Percentiles rank a stretch among this genome's conserved stretches.
phyloP scores from a whole-genome alignment of 2,329 filamentous ascomycete species.

The Venturia effusa region DNA sequence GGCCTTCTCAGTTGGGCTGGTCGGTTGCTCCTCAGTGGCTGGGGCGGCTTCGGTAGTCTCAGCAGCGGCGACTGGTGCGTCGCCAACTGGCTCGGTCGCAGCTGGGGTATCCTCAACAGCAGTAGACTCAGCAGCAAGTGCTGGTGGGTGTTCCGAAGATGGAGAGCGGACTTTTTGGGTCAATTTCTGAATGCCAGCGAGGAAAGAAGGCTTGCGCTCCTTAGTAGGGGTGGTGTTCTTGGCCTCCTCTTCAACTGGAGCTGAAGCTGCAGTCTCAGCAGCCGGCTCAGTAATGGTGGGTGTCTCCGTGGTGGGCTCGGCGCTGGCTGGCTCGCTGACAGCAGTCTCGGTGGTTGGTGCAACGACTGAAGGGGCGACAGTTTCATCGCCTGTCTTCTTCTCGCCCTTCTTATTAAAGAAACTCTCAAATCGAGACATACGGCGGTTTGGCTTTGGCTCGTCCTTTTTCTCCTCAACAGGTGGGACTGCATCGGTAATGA shows the following conservation, averaged over 20 bases:
- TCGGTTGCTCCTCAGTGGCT: background rate
- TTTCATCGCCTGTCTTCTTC: constrained; percentile 28
- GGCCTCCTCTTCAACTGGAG: constrained; percentile 2
- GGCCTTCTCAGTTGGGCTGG: background rate
- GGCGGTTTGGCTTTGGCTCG: constrained; percentile 33
- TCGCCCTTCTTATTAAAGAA: constrained; percentile 32
- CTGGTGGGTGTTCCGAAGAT: constrained; percentile 16
- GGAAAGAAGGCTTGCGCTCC: constrained; percentile 11
- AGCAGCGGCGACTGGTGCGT: constrained; percentile 3
- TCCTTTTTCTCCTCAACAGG: constrained; percentile 22
- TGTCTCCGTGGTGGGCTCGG: constrained; percentile 6
- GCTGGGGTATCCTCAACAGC: constrained; percentile 28
- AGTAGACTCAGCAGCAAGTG: constrained; percentile 25
- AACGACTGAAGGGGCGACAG: too few relatives aligned
- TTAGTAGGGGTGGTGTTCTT: constrained; percentile 1
- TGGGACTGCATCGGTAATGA: constrained; percentile 32
- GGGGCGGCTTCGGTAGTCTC: constrained; percentile 1
- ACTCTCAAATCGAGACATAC: constrained; percentile 43
- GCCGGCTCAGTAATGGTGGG: constrained; percentile 9
- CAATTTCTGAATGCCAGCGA: constrained; percentile 5
- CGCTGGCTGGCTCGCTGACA: background rate
- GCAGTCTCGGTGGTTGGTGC: constrained; percentile 21
- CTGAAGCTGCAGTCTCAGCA: constrained; percentile 5
- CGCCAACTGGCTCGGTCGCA: constrained; percentile 24
- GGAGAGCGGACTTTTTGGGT: constrained; percentile 11